Evolutionary conservation across 169 alveolate species (phyloP), one percentile per base, ranked within the genome.

Genomic region (Babesia bovis): DNA sequence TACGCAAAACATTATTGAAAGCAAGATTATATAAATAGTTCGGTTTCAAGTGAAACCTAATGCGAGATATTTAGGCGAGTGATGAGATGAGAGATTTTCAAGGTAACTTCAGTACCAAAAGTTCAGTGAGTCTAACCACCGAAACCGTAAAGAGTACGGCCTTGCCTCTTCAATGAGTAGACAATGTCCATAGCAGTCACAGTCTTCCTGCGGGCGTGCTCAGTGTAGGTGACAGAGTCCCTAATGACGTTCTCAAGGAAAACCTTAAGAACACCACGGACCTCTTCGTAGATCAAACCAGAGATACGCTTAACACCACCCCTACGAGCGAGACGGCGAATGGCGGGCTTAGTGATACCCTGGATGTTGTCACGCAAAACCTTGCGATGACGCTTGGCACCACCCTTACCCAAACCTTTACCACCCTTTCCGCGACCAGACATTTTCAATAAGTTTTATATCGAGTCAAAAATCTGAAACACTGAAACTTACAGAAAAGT

Each of bases 341-440:
- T 98, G 45, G 99, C 99, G 51, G 99, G 99, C 94, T 98, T 98
- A 73, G 99, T 98, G 88, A 98, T 97, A 83, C 99, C 99, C 93
- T 97, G 98, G 87, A 96, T 96, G 86, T 96, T 96, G 72, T 96
- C 99, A 86, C 98, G 96, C 79, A 94, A 90, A 38, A 97, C 95
- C 91, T 95, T 96, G 83, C 97, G 94, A 74, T 96, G 96, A 86
- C 99, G 96, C 95, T 96, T 96, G 76, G 99, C 99, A 50, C 99
- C 99, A 67, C 97, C 98, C 90, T 96, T 97, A 74, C 99, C 99
- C 92, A 95, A 91, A 60, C 99, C 99, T 93, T 97, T 97, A 74
- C 99, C 99, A 78, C 98, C 99, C 90, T 96, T 96, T 66, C 99
- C 99, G 73, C 98, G 93, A 76, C 97, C 97, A 59, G 96, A 90